phyloP scores from a whole-genome alignment of 177 flowering plant species.

The Tripterygium wilfordii region DNA sequence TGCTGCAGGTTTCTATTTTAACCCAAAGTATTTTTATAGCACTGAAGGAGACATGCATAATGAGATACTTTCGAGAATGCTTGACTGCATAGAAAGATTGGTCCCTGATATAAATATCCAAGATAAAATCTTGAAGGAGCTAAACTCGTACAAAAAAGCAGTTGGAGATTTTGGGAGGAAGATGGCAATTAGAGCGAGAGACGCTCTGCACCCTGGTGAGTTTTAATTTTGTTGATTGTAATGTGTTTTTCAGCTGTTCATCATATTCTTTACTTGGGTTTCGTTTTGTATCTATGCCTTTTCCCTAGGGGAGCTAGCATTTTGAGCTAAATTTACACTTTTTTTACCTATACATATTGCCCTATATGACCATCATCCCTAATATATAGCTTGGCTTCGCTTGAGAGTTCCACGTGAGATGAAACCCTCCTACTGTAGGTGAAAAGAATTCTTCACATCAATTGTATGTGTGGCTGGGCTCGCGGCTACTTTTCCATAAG shows the following conservation, averaged over 20 bases:
- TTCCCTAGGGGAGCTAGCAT: no score
- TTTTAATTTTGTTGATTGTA: neutral
- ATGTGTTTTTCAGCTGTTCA: neutral
- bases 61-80: constrained; percentile 56
- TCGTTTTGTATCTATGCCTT: no score
- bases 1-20: constrained; percentile 80
- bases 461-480: no score
- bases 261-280: neutral
- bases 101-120: constrained; percentile 65
- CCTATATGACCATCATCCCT: no score
- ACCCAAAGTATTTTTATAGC: constrained; percentile 73
- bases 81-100: constrained; percentile 82
- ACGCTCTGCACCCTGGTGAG: constrained; percentile 72
- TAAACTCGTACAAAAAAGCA: constrained; percentile 61
- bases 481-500: no score
- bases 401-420: no score
- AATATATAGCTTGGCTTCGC: no score
- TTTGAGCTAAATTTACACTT: no score
- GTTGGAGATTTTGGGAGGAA: constrained; percentile 86
- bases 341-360: no score
- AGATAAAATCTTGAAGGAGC: constrained; percentile 76
- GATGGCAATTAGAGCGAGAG: constrained; percentile 81
- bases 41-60: constrained; percentile 57
- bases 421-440: no score
- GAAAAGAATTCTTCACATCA: no score